Evolutionary conservation across 805 yeast species (phyloP).

Genomic region (Cyberlindnera meyerae): DNA sequence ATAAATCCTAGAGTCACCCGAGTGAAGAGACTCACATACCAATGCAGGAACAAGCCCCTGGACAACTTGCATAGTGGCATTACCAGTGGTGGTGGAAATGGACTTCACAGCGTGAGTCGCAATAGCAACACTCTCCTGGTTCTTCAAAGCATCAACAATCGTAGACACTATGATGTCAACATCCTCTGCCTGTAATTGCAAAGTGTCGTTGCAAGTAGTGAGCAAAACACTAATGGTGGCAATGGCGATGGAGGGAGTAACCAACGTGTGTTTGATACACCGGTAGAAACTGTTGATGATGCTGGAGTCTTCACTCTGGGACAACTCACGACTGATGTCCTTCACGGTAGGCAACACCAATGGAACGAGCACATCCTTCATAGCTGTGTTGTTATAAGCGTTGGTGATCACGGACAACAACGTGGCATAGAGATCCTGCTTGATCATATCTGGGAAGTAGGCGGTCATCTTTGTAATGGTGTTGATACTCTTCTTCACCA

Average conservation of each 20-base stretch:
- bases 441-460: constrained; percentile 62
- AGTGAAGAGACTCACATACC: constrained; percentile 27
- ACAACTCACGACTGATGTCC: constrained; percentile 36
- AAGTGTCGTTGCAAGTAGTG: constrained; percentile 33
- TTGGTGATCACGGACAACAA: constrained; percentile 48
- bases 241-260: constrained; percentile 22
- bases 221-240: constrained; percentile 41
- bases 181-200: constrained; percentile 33
- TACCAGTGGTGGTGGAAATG: constrained; percentile 34
- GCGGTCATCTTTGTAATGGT: constrained; percentile 58
- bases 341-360: constrained; percentile 48
- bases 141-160: constrained; percentile 33
- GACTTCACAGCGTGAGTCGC: constrained; percentile 60
- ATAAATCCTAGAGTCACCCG: constrained; percentile 26
- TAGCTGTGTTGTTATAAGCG: constrained; percentile 23
- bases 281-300: constrained; percentile 35
- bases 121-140: constrained; percentile 34
- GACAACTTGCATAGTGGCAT: constrained; percentile 34
- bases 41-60: constrained; percentile 43
- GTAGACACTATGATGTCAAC: constrained; percentile 31
- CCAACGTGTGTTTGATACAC: constrained; percentile 29
- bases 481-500: constrained; percentile 45
- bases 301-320: constrained; percentile 24
- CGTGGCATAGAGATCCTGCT: constrained; percentile 68
- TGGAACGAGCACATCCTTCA: constrained; percentile 42